These are phyloP conservation scores for Penicillium brasilianum DNA, from an alignment of 2,329 filamentous ascomycete species.

Conservation along the genomic window DNA sequence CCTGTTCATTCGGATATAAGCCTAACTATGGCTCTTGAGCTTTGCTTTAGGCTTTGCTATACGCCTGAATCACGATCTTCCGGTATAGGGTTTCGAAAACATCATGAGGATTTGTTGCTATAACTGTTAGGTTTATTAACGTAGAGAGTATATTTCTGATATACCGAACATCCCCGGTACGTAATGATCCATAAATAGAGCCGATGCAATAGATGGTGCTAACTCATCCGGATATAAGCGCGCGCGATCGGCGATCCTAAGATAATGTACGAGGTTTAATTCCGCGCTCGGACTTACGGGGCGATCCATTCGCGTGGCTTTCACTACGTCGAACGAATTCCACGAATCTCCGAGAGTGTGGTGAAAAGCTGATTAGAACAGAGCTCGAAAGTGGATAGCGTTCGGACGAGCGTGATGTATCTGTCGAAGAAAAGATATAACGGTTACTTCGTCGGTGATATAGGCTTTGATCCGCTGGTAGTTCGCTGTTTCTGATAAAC, in stretches of 20 bases:
- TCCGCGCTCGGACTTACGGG: slow-evolving; percentile 6
- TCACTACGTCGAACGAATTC: slow-evolving; percentile 3
- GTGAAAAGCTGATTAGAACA: neutral
- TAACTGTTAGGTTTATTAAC: neutral
- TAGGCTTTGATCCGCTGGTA: neutral
- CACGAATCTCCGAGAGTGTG: neutral
- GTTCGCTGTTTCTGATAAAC: neutral
- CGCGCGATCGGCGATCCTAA: slow-evolving; percentile 8
- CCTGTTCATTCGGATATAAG: neutral
- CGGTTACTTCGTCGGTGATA: neutral
- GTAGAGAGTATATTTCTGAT: neutral
- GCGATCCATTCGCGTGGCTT: slow-evolving; percentile 16
- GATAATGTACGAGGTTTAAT: slow-evolving; percentile 20
- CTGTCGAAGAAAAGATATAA: neutral
- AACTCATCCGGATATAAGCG: neutral
- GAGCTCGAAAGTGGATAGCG: neutral
- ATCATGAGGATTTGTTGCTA: neutral
- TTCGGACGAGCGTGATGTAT: neutral
- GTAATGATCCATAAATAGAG: slow-evolving; percentile 2
- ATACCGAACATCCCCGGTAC: neutral
- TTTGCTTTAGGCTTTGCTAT: neutral
- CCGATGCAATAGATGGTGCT: neutral
- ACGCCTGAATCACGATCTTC: neutral
- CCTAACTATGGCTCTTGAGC: neutral
- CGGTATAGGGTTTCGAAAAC: slow-evolving; percentile 20